Base-by-base conservation (phyloP, 2,329 filamentous ascomycete species). In the Cladosporium cucumerinum region DNA sequence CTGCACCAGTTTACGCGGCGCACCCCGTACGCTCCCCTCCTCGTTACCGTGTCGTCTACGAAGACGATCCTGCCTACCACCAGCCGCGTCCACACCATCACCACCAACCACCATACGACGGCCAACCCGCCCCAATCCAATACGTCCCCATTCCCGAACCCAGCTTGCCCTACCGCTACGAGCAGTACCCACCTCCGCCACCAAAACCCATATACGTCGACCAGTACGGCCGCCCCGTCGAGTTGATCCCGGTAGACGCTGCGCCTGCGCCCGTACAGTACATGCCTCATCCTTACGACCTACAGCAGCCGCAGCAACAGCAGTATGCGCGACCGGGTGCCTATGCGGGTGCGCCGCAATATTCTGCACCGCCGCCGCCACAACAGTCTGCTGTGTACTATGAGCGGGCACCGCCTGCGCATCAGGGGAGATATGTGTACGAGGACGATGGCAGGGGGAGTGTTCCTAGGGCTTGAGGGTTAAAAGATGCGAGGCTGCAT, bases 151-250 rank as follows among this genome's bases (percentile, higher is more conserved):
- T 70, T 14, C 63, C 63, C 21, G 64, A 68, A 26, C 55, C 63
- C 28, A 63, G 63, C 11, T 67, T 70, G 36, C 67, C 70, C 21
- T 63, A 57, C 26, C 66, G 65, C 48, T 61, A 64, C n/a, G 49
- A 60, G 10, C 69, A 64, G 12, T 70, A 71, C 63, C 69, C 69
- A 26, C 66, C 68, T 26, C 66, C 67, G 18, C 62, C 55, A 12
- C 64, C 66, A 21, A 70, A 70, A 57, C 68, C 70, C 2, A 66
- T 72, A n/a, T 76, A 74, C 65, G 71, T 75, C n/a, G 74, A 76
- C 49, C 68, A 75, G 57, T 74, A 74, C 63, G 74, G 74, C 43
- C 67, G 69, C 12, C 71, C 68, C 6, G 61, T 76, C 11, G 68
- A 73, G 58, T 66, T 74, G 16, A 67, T 72, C 14, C 72, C 71